A percentile compares a stretch with the other conserved stretches of the same genome.
Conservation (phyloP, 1,139 yeast species). For the Zhuliangozyma parablackwelliae region DNA sequence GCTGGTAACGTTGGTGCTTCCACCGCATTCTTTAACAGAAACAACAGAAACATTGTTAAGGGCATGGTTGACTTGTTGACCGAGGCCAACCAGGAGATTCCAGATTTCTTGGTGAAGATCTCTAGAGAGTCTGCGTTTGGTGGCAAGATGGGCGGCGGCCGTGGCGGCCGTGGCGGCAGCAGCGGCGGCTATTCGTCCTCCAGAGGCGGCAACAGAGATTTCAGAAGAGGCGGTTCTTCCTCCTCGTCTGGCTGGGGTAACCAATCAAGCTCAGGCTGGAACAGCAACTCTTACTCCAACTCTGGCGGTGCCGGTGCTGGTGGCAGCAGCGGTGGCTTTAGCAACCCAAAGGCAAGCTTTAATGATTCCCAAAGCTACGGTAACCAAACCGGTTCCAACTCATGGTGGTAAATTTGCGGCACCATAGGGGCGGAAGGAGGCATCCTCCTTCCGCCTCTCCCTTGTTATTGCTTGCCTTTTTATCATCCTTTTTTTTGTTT, state of each 20-base stretch:
- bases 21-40: slow-evolving; percentile 96
- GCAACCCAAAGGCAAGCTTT: slow-evolving; percentile 6
- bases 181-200: slow-evolving; percentile 13
- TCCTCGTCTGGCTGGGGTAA: slow-evolving; percentile 18
- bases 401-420: slow-evolving; percentile 34
- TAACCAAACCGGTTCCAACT: slow-evolving; percentile 29
- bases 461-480: slow-evolving; percentile 3
- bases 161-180: slow-evolving; percentile 41
- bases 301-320: slow-evolving; percentile 11
- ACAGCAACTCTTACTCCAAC: slow-evolving; percentile 6
- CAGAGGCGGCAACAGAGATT: slow-evolving; percentile 52
- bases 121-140: slow-evolving; percentile 74
- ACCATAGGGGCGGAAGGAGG: no score
- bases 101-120: slow-evolving; percentile 76
- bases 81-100: slow-evolving; percentile 98
- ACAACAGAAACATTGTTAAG: slow-evolving; percentile 83
- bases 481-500: background rate
- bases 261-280: slow-evolving; percentile 25
- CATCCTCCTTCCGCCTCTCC: background rate
- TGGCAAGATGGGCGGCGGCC: slow-evolving; percentile 43
- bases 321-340: slow-evolving; percentile 9
- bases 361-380: slow-evolving; percentile 26
- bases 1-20: slow-evolving; percentile 99
- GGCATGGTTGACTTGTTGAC: slow-evolving; percentile 81
- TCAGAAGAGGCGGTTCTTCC: slow-evolving; percentile 44